Conservation (phyloP, 2,329 filamentous ascomycete species). For the Diplodia intermedia region DNA sequence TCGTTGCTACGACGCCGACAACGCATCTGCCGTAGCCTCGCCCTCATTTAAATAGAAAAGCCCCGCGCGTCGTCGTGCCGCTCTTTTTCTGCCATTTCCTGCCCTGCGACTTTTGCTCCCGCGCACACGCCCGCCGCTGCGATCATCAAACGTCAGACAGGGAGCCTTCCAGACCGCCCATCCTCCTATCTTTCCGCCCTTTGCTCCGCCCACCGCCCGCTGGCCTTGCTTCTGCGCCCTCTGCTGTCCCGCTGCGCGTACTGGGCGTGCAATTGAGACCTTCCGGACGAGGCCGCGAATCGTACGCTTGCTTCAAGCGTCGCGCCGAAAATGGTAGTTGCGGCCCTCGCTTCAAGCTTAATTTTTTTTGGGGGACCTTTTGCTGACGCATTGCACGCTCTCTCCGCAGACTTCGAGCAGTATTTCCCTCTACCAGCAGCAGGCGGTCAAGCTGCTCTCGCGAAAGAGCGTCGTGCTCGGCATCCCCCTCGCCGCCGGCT, state of each 20-base stretch:
- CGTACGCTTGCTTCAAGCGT: slow-evolving; percentile 14
- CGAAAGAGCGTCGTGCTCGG: slow-evolving; percentile 28
- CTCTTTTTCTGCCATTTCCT: background rate
- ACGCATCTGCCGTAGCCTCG: slow-evolving; percentile 3
- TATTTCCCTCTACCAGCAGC: slow-evolving; percentile 31
- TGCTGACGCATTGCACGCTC: background rate
- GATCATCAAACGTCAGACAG: slow-evolving; percentile 18
- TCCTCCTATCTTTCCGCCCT: slow-evolving; percentile 22
- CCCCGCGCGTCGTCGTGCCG: background rate
- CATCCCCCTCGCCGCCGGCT: slow-evolving; percentile 29
- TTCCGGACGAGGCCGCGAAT: background rate
- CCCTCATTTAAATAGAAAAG: slow-evolving; percentile 4
- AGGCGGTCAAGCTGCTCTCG: slow-evolving; percentile 29
- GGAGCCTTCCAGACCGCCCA: slow-evolving; percentile 16
- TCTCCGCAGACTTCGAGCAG: slow-evolving; percentile 16
- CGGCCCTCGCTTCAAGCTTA: background rate
- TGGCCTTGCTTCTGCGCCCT: background rate
- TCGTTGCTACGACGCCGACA: slow-evolving; percentile 2
- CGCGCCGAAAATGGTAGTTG: slow-evolving; percentile 24
- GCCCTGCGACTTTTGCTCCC: background rate
- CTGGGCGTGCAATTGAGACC: slow-evolving; percentile 4
- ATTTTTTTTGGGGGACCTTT: background rate
- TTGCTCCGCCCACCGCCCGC: slow-evolving; percentile 3
- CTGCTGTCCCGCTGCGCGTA: background rate
- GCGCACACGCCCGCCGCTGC: background rate